These are phyloP conservation scores for Globisporangium nagaii DNA, from an alignment of 352 stramenopile species.

Conservation along the genomic window DNA sequence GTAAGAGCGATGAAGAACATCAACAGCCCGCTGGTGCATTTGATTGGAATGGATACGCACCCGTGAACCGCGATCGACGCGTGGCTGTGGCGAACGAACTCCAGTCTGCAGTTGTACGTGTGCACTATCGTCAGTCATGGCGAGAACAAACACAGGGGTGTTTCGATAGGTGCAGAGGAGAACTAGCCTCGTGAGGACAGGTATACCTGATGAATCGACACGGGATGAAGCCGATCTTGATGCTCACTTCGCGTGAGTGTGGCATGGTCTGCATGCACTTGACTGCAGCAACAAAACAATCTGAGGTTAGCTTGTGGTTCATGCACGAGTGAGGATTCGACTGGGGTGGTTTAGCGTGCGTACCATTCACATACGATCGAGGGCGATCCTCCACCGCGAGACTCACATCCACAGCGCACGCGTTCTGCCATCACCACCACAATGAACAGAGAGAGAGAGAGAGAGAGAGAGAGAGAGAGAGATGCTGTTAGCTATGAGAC, in stretches of 20 bases:
- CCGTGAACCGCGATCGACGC: conserved; percentile 59
- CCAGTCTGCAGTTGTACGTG: conserved; percentile 20
- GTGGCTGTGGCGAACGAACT: conserved; percentile 48
- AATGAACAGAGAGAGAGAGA: not conserved
- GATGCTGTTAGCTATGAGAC: no score
- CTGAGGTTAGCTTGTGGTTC: not conserved
- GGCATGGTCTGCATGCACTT: conserved; percentile 42
- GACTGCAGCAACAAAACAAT: conserved; percentile 26
- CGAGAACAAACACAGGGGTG: not conserved
- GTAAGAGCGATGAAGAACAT: not conserved
- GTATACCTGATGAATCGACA: conserved; percentile 58
- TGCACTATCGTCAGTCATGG: not conserved
- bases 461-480: not conserved
- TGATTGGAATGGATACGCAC: no score
- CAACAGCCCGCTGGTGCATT: no score
- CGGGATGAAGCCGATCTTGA: conserved; percentile 58
- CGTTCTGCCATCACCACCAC: conserved; percentile 35
- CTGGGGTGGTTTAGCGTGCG: not conserved
- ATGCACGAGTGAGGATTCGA: no score
- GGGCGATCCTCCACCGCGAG: conserved; percentile 60
- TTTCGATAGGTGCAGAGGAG: no score
- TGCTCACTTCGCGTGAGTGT: conserved; percentile 43
- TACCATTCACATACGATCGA: conserved; percentile 56
- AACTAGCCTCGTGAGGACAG: no score
- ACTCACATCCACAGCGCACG: conserved; percentile 54